These are phyloP conservation scores for Ustilago cynodontis DNA, from an alignment of 1,284 basidiomycete genomes.

Conservation along the genomic window DNA sequence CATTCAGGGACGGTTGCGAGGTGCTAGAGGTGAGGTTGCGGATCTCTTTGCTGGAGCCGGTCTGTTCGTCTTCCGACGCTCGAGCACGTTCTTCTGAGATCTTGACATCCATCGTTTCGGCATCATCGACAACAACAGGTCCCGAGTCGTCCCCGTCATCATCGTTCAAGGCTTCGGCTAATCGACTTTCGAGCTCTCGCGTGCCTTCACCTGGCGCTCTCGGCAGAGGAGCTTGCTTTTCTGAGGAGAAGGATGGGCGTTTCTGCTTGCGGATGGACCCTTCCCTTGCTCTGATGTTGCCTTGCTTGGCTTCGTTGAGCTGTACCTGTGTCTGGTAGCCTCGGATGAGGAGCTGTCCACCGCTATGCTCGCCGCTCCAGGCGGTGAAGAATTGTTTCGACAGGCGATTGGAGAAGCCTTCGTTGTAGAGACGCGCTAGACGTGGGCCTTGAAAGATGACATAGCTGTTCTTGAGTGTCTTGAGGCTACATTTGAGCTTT, in stretches of 20 bases:
- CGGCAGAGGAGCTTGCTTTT: constrained; percentile 11
- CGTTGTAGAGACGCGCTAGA: constrained; percentile 70
- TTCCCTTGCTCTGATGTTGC: constrained; percentile 5
- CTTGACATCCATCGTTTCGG: constrained; percentile 34
- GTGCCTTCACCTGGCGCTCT: constrained; percentile 24
- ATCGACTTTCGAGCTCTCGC: constrained; percentile 22
- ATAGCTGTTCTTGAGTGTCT: constrained; percentile 67
- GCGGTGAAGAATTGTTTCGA: constrained; percentile 61
- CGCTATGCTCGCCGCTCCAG: constrained; percentile 58
- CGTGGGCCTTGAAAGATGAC: constrained; percentile 73
- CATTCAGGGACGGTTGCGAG: constrained; percentile 36
- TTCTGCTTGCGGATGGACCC: constrained; percentile 7
- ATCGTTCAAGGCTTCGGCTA: constrained; percentile 32
- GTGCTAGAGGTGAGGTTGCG: constrained; percentile 17
- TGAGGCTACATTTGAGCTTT: constrained; percentile 73
- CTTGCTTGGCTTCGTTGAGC: constrained; percentile 36
- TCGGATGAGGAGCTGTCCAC: constrained; percentile 52
- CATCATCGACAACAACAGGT: constrained; percentile 41
- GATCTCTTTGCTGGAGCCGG: constrained; percentile 2
- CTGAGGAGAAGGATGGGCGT: constrained; percentile 27
- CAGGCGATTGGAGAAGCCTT: constrained; percentile 53
- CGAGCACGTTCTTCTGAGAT: constrained; percentile 18
- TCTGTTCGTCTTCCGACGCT: not conserved
- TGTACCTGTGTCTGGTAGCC: constrained; percentile 45
- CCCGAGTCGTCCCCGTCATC: not conserved